Evolutionary conservation across 1,139 yeast genomes (phyloP), one percentile per base, ranked within the genome.

Genomic region (Zhuliangozyma parablackwelliae): DNA sequence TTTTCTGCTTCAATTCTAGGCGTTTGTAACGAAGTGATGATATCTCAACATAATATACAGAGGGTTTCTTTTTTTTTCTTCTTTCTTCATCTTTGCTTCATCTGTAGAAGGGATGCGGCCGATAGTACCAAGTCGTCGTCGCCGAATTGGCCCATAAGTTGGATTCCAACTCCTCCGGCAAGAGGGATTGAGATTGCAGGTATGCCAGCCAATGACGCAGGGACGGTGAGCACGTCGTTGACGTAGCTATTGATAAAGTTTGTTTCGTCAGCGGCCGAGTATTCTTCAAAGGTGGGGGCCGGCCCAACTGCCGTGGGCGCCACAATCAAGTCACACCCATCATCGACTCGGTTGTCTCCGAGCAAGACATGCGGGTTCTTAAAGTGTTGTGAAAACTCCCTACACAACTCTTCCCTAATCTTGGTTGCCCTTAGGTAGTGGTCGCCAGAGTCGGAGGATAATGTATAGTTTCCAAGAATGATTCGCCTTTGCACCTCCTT

Each of bases 161-260:
- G 98, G 27, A 92, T 65, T 1, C 86, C 75, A 0, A 79, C 75
- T 7, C 44, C 46, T 11, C 53, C 59, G 51, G 65, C 72, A 31
- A 33, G 33, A 1, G 98, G 98, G 2, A 90, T 63, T 0, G 84
- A 75, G 9, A 90, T 71, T 0, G 95, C 77, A 1, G 99, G 99
- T 3, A 92, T 61, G 0, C 97, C 98, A 0, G 96, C 95, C 44
- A 94, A 63, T 1, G 95, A 89, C 31, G 94, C 85, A 0, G 98
- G 97, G 4, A 90, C 84, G 0, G 97, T 88, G 42, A 89, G 69
- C 1, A 86, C 78, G 56, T 94, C 98, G 55, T 88, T 86, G 34
- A 82, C 69, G 50, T 85, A 89, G 12, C 82, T 72, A 35, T 77
- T 78, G 7, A 85, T 69, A 6, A 86, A 69, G 36, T 73, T 65